Evolutionary conservation across 2,329 filamentous ascomycete genomes (phyloP).

Genomic region (Sclerotinia nivalis): DNA sequence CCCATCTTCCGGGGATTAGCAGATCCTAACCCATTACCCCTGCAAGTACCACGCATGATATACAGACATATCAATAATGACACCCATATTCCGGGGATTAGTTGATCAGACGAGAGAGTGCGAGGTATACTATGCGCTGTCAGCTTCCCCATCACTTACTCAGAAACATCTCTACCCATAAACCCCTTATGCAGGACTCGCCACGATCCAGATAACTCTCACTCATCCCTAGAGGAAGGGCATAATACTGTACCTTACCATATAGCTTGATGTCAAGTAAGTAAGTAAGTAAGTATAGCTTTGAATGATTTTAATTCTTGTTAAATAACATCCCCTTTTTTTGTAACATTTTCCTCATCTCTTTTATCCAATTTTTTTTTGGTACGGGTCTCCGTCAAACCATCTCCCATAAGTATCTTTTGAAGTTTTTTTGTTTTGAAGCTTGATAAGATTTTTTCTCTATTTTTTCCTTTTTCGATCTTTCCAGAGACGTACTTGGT

Average conservation of each 20-base stretch:
- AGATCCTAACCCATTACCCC: neutral
- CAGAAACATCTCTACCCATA: no score
- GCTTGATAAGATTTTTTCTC: neutral
- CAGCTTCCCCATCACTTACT: no score
- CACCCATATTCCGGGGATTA: neutral
- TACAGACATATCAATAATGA: neutral
- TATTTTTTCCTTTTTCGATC: conserved; percentile 3
- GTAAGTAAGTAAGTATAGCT: no score
- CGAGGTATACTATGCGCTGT: neutral
- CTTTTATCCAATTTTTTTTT: neutral
- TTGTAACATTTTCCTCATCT: neutral
- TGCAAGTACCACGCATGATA: neutral
- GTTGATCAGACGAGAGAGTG: neutral
- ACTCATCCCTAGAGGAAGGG: no score
- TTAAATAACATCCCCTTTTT: conserved; percentile 6
- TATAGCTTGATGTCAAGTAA: no score
- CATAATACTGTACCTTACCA: no score
- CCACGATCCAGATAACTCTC: no score
- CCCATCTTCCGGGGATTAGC: no score
- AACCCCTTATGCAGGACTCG: no score
- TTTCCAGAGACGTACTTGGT: neutral
- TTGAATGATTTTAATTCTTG: neutral
- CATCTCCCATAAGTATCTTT: neutral
- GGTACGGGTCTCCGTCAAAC: neutral
- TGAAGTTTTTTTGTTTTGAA: neutral